Conservation (phyloP, 176 grass and related monocot genomes). For the Poa annua region DNA sequence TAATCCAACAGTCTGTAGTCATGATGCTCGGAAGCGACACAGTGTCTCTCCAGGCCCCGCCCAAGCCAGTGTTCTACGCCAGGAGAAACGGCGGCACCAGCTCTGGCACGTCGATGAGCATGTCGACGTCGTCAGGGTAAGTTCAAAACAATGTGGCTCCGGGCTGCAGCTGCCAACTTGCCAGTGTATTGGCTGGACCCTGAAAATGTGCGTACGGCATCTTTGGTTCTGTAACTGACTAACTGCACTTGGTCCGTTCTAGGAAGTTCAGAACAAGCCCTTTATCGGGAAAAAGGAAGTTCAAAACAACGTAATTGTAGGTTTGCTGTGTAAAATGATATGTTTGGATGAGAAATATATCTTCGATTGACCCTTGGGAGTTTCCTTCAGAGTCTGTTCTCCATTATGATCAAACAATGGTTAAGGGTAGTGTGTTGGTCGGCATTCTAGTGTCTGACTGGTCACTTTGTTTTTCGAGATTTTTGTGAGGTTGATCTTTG, state of each 20-base stretch:
- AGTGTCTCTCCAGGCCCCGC: slow-evolving; percentile 20
- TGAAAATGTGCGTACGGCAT: not conserved
- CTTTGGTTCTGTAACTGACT: no score
- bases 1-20: no score
- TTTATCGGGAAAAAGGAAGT: not conserved
- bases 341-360: not conserved
- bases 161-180: not conserved
- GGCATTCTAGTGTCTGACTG: not conserved
- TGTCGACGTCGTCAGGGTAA: not conserved
- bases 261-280: not conserved
- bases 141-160: not conserved
- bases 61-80: slow-evolving; percentile 31
- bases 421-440: not conserved
- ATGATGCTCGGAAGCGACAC: slow-evolving; percentile 51
- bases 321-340: not conserved
- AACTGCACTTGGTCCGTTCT: not conserved
- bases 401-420: not conserved
- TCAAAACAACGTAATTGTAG: not conserved
- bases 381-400: not conserved
- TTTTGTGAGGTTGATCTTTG: not conserved
- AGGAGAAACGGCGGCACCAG: not conserved
- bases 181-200: not conserved
- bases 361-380: not conserved
- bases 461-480: not conserved
- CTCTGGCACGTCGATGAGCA: not conserved